A percentile compares a stretch with the other conserved stretches of the same genome.
phyloP scores from a whole-genome alignment of 2,329 filamentous ascomycete genomes.

The Paramyrothecium sp. region DNA sequence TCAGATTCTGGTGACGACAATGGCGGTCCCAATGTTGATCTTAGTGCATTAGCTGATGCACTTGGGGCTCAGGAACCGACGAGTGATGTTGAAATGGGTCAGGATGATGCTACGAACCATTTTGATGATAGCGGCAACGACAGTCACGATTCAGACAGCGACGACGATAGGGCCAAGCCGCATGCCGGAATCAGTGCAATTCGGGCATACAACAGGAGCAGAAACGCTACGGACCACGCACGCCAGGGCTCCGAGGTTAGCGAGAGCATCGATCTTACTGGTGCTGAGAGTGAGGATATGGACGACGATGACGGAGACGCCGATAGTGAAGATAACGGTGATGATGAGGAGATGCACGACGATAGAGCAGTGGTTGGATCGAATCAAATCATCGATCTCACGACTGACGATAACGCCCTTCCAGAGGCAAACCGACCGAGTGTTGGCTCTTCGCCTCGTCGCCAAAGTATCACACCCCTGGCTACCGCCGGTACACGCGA shows the following conservation, averaged over 20 bases:
- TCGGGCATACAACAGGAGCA: not conserved
- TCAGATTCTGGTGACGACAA: not conserved
- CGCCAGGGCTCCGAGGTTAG: not conserved
- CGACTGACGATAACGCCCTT: not conserved
- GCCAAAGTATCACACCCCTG: too few species aligned
- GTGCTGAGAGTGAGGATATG: not conserved
- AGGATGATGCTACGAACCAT: not conserved
- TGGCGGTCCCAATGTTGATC: not conserved
- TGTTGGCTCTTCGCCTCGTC: not conserved
- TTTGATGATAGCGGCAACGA: not conserved
- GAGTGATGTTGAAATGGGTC: not conserved
- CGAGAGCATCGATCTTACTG: not conserved
- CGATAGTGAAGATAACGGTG: not conserved
- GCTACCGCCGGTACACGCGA: too few species aligned
- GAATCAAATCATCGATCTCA: not conserved
- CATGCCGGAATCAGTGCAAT: too few species aligned
- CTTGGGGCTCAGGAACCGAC: too few species aligned
- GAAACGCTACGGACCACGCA: too few species aligned
- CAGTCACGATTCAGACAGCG: not conserved
- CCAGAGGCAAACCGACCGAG: not conserved
- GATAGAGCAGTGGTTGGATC: not conserved
- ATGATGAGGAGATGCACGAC: not conserved
- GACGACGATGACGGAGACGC: not conserved
- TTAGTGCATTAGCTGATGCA: too few species aligned
- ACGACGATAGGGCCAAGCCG: not conserved